phyloP scores from a whole-genome alignment of 805 yeast genomes.

The Lipomyces sp. region DNA sequence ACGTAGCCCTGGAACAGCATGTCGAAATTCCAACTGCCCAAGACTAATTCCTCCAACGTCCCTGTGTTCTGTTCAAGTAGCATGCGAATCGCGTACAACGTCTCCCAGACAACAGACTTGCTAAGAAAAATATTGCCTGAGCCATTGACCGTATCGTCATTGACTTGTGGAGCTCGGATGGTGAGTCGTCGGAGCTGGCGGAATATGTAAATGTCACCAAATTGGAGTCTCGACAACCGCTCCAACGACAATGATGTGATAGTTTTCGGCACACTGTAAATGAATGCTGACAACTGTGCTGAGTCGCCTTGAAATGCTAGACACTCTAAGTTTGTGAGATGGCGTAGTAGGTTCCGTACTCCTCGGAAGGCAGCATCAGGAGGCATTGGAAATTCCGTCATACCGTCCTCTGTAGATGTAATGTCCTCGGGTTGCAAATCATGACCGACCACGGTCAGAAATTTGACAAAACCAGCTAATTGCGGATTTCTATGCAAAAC shows the following conservation, averaged over 20 bases:
- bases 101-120: constrained; percentile 34
- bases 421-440: constrained; percentile 26
- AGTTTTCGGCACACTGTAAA: constrained; percentile 18
- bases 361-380: constrained; percentile 29
- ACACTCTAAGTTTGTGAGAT: constrained; percentile 23
- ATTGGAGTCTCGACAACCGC: constrained; percentile 26
- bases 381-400: constrained; percentile 27
- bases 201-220: constrained; percentile 34
- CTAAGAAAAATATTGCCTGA: constrained; percentile 12
- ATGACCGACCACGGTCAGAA: constrained; percentile 28
- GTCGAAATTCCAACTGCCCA: constrained; percentile 29
- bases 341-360: constrained; percentile 29
- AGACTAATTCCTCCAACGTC: constrained; percentile 31
- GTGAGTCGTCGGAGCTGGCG: constrained; percentile 26
- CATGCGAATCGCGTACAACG: constrained; percentile 34
- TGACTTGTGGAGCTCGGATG: constrained; percentile 17
- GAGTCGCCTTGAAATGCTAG: constrained; percentile 33
- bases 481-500: constrained; percentile 16
- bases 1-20: constrained; percentile 32
- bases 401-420: constrained; percentile 25
- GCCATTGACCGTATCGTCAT: background rate
- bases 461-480: constrained; percentile 19
- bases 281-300: constrained; percentile 32
- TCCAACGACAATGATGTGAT: constrained; percentile 26
- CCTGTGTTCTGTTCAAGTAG: constrained; percentile 34